phyloP scores from a whole-genome alignment of 805 yeast genomes.

The Candida maltosa region DNA sequence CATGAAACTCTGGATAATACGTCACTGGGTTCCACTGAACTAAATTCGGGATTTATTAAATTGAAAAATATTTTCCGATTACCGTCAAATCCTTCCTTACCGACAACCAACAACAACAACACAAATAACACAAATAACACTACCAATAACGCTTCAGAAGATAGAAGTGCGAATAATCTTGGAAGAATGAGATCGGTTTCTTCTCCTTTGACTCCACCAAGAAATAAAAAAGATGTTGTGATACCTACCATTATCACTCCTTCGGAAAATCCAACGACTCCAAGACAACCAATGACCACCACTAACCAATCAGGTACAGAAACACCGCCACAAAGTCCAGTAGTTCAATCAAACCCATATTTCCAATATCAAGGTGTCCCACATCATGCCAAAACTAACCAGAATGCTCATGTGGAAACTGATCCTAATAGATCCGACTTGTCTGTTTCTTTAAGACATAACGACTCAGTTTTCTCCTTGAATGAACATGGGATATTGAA shows the following conservation, averaged over 20 bases:
- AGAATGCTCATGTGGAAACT: conserved; percentile 2
- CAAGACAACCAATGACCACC: not conserved
- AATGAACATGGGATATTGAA: conserved; percentile 17
- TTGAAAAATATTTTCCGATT: conserved; percentile 27
- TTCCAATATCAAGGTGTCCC: conserved; percentile 60
- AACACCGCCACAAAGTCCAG: conserved; percentile 6
- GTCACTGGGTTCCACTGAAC: conserved; percentile 3
- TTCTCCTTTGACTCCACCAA: conserved; percentile 1
- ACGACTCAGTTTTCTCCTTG: conserved; percentile 31
- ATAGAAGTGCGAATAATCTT: not conserved
- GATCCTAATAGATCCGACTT: conserved; percentile 16
- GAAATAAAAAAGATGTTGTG: not conserved
- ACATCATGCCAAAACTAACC: conserved; percentile 35
- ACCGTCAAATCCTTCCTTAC: conserved; percentile 10
- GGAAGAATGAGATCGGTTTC: conserved; percentile 1
- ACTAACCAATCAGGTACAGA: not conserved
- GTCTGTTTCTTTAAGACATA: conserved; percentile 36
- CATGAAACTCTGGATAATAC: not conserved
- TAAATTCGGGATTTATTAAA: conserved; percentile 19
- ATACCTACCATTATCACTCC: too few species aligned
- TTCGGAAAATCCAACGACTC: too few species aligned
- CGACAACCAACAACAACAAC: conserved; percentile 5
- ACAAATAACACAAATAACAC: conserved; percentile 2
- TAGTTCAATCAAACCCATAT: conserved; percentile 42
- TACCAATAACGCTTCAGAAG: not conserved